Conservation (phyloP, 495 filamentous ascomycete genomes). For the Annulohypoxylon bovei region DNA sequence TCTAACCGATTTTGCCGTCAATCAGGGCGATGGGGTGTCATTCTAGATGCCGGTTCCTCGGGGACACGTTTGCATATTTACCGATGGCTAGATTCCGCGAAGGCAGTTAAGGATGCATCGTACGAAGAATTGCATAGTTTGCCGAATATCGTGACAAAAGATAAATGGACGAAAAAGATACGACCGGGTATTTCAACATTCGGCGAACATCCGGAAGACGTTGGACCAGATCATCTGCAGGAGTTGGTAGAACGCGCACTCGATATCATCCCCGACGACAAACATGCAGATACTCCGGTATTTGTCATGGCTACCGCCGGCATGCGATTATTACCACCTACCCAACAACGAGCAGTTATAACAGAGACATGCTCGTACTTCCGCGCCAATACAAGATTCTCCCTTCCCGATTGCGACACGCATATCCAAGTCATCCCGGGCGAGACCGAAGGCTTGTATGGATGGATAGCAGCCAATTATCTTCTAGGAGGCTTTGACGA, state of each 20-base stretch:
- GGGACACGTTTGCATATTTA: slow-evolving; percentile 96
- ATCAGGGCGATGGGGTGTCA: slow-evolving; percentile 66
- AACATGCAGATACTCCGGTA: slow-evolving; percentile 84
- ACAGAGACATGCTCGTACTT: slow-evolving; percentile 86
- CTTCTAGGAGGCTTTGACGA: slow-evolving; percentile 90
- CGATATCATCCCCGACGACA: slow-evolving; percentile 79
- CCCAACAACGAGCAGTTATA: slow-evolving; percentile 75
- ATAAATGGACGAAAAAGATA: slow-evolving; percentile 93
- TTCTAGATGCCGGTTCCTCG: slow-evolving; percentile 71
- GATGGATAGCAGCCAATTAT: slow-evolving; percentile 99
- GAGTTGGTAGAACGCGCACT: slow-evolving; percentile 84
- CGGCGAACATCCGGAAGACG: slow-evolving; percentile 74
- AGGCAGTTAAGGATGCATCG: slow-evolving; percentile 70
- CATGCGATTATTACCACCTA: slow-evolving; percentile 85
- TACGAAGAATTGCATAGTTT: slow-evolving; percentile 71
- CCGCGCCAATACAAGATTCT: slow-evolving; percentile 79
- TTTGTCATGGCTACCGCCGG: slow-evolving; percentile 98
- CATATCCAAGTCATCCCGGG: slow-evolving; percentile 96
- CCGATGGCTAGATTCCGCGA: slow-evolving; percentile 81
- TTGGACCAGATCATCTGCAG: slow-evolving; percentile 84
- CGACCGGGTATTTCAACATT: slow-evolving; percentile 93
- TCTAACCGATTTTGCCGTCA: slow-evolving; percentile 20
- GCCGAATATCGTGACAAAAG: slow-evolving; percentile 82
- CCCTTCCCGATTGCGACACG: slow-evolving; percentile 85
- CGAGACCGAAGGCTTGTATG: slow-evolving; percentile 97